These are phyloP conservation scores for Aspergillus asperescens DNA, from an alignment of 495 filamentous ascomycete species.

Conservation along the genomic window DNA sequence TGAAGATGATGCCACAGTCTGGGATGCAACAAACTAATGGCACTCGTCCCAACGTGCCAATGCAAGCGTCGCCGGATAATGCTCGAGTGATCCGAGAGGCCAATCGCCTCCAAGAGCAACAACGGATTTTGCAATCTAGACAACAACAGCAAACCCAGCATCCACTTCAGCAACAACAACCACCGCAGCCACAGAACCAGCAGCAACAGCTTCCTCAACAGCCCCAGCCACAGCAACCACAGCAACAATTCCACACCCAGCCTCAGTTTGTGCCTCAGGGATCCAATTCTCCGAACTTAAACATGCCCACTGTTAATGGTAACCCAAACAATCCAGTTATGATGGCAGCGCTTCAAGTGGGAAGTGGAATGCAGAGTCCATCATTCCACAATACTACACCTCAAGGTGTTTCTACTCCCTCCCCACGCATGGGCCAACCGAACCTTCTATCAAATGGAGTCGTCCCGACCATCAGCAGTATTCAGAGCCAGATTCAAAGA, in stretches of 20 bases:
- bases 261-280: conserved; percentile 40
- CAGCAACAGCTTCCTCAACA: conserved; percentile 30
- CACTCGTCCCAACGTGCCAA: conserved; percentile 56
- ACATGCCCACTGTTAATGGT: conserved; percentile 45
- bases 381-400: conserved; percentile 42
- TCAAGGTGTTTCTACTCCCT: conserved; percentile 45
- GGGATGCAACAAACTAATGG: conserved; percentile 59
- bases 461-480: conserved; percentile 48
- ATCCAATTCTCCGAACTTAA: conserved; percentile 40
- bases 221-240: conserved; percentile 33
- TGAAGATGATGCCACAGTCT: conserved; percentile 66
- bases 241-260: conserved; percentile 40
- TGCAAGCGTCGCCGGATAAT: conserved; percentile 49
- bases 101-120: conserved; percentile 58
- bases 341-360: conserved; percentile 48
- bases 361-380: conserved; percentile 46
- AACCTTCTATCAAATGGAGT: conserved; percentile 50
- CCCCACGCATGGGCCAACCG: conserved; percentile 48
- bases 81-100: conserved; percentile 54
- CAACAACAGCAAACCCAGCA: conserved; percentile 52
- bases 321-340: conserved; percentile 50
- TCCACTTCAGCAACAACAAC: conserved; percentile 30
- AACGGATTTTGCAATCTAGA: conserved; percentile 60
- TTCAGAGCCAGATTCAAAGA: conserved; percentile 47
- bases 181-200: conserved; percentile 22